Base-by-base conservation (phyloP, 2,329 filamentous ascomycete genomes). In the Xenosphaeropsis pyriputrescens region DNA sequence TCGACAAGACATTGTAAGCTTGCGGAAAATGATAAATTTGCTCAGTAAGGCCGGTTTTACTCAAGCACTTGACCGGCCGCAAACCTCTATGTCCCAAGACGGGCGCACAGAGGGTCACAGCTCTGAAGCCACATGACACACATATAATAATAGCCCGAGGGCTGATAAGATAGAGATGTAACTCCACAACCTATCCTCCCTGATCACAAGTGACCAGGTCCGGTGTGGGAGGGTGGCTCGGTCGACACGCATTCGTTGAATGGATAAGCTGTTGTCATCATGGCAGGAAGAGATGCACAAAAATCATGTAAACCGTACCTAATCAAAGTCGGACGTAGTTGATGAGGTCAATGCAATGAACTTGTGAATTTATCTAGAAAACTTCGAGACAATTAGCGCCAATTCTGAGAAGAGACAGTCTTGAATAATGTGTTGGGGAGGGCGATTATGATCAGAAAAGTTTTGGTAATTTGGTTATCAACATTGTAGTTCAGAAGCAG, bases 111-210 rank as follows among this genome's bases (percentile, higher is more conserved):
- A 55, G 52, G 45, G 48, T 50, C 51, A 56, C 57, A 55, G 63
- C 72, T 64, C 75, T 63, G 62, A 68, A 79, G 68, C 69, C 66
- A 65, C 49, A 75, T 76, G n/a, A 75, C 61, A 57, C 58, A 56
- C 47, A 43, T 40, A 51, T 48, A 43, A 38, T 34, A 17, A 13
- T 34, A 45, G 39, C 45, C 36, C 41, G 37, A 48, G 44, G 45
- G 41, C 47, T 47, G 53, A 46, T 26, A 54, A 46, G 45, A 46
- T 49, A 51, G 48, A 53, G 50, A 56, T 56, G 63, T 56, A 73
- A 81, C 79, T 83, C 74, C 78, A 84, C 79, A 78, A 83, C 79
- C 69, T 56, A 60, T 84, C 79, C 67, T 84, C 60, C 64, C 68
- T 14, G 60, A 53, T 53, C 58, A 50, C 47, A 51, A 50, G 51